phyloP scores from a whole-genome alignment of 1,284 basidiomycete species.

The Anthracocystis panici-leucophaei region DNA sequence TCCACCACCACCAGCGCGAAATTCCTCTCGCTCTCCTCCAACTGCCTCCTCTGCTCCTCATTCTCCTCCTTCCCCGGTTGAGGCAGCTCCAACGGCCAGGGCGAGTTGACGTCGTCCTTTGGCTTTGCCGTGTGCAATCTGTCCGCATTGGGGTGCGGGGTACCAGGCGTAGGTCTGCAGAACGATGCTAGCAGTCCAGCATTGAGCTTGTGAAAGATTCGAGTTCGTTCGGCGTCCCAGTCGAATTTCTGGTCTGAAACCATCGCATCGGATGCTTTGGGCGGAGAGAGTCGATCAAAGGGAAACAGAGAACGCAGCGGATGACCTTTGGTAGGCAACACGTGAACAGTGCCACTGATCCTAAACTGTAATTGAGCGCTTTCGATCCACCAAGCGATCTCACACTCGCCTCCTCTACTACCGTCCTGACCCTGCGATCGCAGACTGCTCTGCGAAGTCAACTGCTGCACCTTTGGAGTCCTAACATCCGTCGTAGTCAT shows the following conservation, averaged over 20 bases:
- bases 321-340: slow-evolving; percentile 59
- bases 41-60: slow-evolving; percentile 60
- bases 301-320: slow-evolving; percentile 48
- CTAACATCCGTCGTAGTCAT: slow-evolving; percentile 70
- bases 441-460: slow-evolving; percentile 48
- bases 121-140: slow-evolving; percentile 18
- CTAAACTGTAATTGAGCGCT: slow-evolving; percentile 68
- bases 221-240: slow-evolving; percentile 68
- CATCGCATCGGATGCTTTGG: slow-evolving; percentile 29
- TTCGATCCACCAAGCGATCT: slow-evolving; percentile 70
- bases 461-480: slow-evolving; percentile 68
- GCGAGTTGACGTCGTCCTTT: slow-evolving; percentile 43
- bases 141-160: slow-evolving; percentile 51
- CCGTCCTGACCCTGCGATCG: slow-evolving; percentile 34
- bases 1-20: slow-evolving; percentile 68
- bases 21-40: slow-evolving; percentile 61
- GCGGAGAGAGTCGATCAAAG: slow-evolving; percentile 45
- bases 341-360: slow-evolving; percentile 66
- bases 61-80: slow-evolving; percentile 63
- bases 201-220: slow-evolving; percentile 69
- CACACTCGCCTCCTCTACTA: slow-evolving; percentile 52
- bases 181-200: slow-evolving; percentile 69
- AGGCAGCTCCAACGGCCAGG: slow-evolving; percentile 62
- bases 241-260: slow-evolving; percentile 55
- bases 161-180: slow-evolving; percentile 68